Conservation (phyloP, 345 rosid species). For the Barbarea vulgaris region DNA sequence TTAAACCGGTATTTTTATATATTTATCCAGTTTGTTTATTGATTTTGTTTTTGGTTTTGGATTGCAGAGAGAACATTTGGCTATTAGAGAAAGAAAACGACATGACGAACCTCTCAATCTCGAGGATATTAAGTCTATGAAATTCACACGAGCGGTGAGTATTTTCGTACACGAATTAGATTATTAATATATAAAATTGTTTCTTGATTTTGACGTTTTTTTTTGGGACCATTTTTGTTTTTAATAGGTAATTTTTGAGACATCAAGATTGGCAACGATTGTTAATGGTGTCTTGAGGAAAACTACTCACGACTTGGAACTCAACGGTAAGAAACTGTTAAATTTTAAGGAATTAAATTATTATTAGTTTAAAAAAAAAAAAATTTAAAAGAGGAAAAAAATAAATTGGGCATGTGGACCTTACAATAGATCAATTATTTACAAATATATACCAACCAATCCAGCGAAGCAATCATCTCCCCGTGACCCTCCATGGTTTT, state of each 20-base stretch:
- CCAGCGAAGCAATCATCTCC: constrained; percentile 59
- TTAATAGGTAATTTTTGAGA: constrained; percentile 71
- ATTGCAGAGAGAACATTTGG: constrained; percentile 77
- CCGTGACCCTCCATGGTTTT: constrained; percentile 48
- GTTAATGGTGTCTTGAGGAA: constrained; percentile 85
- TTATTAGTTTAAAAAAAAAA: not conserved
- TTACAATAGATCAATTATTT: constrained; percentile 53
- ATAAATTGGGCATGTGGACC: constrained; percentile 53
- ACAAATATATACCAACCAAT: constrained; percentile 59
- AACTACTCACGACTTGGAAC: constrained; percentile 73
- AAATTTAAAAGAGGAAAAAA: not conserved
- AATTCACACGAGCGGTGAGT: constrained; percentile 87
- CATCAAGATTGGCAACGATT: constrained; percentile 79
- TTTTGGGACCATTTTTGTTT: constrained; percentile 18
- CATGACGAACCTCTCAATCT: constrained; percentile 69
- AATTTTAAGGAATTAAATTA: not conserved
- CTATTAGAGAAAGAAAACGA: constrained; percentile 59
- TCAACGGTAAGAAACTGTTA: constrained; percentile 57
- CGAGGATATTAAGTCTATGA: constrained; percentile 75
- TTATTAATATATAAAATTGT: not conserved
- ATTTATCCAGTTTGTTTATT: not conserved
- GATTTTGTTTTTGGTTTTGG: constrained; percentile 8
- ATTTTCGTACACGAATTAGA: not conserved
- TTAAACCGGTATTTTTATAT: not conserved
- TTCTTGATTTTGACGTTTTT: constrained; percentile 22